Evolutionary conservation across 2,329 filamentous ascomycete genomes (phyloP).

Genomic region (Diaporthe aspalathi): DNA sequence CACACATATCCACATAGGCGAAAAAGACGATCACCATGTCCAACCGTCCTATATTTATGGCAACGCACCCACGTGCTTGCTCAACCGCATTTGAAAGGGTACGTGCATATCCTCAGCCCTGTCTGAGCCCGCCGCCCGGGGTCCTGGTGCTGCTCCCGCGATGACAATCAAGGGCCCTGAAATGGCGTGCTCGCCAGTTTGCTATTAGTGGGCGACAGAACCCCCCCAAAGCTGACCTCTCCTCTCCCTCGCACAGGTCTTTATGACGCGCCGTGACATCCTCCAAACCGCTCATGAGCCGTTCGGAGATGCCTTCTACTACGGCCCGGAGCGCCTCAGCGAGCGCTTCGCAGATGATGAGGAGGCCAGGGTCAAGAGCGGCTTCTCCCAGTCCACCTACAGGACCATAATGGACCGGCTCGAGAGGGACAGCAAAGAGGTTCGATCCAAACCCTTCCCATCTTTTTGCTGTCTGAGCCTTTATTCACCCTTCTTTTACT

Average conservation of each 20-base stretch:
- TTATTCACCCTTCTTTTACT: conserved; percentile 41
- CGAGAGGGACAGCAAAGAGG: conserved; percentile 78
- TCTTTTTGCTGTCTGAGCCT: conserved; percentile 36
- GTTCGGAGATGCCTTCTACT: conserved; percentile 97
- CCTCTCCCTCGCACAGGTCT: conserved; percentile 71
- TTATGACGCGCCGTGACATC: conserved; percentile 90
- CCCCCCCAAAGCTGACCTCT: conserved; percentile 9
- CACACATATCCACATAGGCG: too few species aligned
- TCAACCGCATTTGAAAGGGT: conserved; percentile 98
- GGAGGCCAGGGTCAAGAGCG: conserved; percentile 66
- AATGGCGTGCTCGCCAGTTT: conserved; percentile 39
- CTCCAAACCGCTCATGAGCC: conserved; percentile 92
- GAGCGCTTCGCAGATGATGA: conserved; percentile 80
- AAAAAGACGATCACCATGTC: conserved; percentile 66
- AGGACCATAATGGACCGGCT: conserved; percentile 82
- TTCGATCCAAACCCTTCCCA: conserved; percentile 55
- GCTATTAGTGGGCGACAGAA: conserved; percentile 12
- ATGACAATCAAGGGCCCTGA: conserved; percentile 31
- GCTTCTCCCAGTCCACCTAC: conserved; percentile 78
- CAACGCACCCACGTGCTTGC: conserved; percentile 93
- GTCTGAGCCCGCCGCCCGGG: conserved; percentile 22
- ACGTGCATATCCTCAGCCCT: conserved; percentile 48
- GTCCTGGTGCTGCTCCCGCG: conserved; percentile 23
- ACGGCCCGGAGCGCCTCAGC: conserved; percentile 88
- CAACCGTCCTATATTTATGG: conserved; percentile 87